Evolutionary conservation across 495 filamentous ascomycete genomes (phyloP).

Genomic region (Aspergillus sclerotioniger): DNA sequence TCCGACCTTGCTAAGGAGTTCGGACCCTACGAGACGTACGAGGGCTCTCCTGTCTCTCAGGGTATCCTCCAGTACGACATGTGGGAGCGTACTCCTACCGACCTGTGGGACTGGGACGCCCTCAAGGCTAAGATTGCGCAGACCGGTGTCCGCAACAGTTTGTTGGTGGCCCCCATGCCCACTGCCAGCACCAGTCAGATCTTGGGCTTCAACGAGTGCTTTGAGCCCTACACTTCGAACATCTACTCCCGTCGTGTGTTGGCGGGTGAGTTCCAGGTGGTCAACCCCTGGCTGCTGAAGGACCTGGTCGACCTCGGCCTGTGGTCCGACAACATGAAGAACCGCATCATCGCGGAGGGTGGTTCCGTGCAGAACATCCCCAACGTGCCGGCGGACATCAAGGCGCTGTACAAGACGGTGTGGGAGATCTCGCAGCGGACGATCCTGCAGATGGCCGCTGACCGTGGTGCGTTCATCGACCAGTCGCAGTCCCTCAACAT

Average conservation of each 20-base stretch:
- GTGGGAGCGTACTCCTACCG: conserved; percentile 91
- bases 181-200: conserved; percentile 97
- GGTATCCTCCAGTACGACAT: conserved; percentile 98
- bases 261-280: conserved; percentile 98
- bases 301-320: conserved; percentile 96
- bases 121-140: conserved; percentile 89
- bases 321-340: conserved; percentile 99
- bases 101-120: conserved; percentile 92
- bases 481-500: conserved; percentile 99
- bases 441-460: conserved; percentile 95
- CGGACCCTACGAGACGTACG: conserved; percentile 84
- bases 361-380: conserved; percentile 95
- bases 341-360: conserved; percentile 96
- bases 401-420: conserved; percentile 97
- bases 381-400: conserved; percentile 93
- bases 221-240: conserved; percentile 99
- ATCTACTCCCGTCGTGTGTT: conserved; percentile 98
- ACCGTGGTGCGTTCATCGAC: conserved; percentile 97
- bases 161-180: conserved; percentile 96
- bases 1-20: conserved; percentile 77
- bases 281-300: conserved; percentile 98
- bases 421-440: conserved; percentile 98
- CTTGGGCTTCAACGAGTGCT: conserved; percentile 97
- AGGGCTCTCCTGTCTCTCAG: conserved; percentile 91
- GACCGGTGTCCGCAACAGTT: conserved; percentile 88